Conservation (phyloP, 345 rosid species). For the Xanthoceras sorbifolium region DNA sequence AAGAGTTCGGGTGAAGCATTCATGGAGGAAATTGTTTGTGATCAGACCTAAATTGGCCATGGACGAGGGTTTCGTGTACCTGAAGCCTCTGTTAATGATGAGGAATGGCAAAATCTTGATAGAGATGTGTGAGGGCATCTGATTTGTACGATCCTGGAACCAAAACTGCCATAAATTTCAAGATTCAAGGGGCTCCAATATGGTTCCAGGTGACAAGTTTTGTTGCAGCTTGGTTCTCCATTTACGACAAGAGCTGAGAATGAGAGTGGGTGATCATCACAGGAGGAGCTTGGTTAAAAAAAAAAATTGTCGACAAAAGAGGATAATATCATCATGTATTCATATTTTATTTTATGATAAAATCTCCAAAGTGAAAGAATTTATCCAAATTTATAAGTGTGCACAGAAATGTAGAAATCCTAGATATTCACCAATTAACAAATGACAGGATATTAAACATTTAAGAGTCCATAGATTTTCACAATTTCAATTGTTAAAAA, state of each 20-base stretch:
- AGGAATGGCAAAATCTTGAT: slow-evolving; percentile 20
- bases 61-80: background rate
- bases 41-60: slow-evolving; percentile 1
- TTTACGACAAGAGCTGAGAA: background rate
- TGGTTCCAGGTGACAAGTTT: background rate
- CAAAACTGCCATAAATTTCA: background rate
- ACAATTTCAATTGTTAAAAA: too few relatives aligned
- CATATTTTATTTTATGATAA: too few relatives aligned
- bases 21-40: slow-evolving; percentile 15
- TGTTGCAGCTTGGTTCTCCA: slow-evolving; percentile 27
- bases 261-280: too few relatives aligned
- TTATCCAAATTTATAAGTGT: too few relatives aligned
- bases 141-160: slow-evolving; percentile 19
- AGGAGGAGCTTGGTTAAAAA: background rate
- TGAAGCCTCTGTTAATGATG: slow-evolving; percentile 16
- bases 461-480: too few relatives aligned
- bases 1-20: slow-evolving; percentile 12
- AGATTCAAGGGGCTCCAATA: slow-evolving; percentile 19
- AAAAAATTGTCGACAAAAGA: background rate
- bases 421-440: too few relatives aligned
- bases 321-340: too few relatives aligned
- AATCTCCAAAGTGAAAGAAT: too few relatives aligned
- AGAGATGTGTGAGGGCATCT: slow-evolving; percentile 9
- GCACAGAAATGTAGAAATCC: too few relatives aligned
- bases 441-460: too few relatives aligned